phyloP scores from a whole-genome alignment of 345 rosid genomes.

The Eutrema yunnanense region DNA sequence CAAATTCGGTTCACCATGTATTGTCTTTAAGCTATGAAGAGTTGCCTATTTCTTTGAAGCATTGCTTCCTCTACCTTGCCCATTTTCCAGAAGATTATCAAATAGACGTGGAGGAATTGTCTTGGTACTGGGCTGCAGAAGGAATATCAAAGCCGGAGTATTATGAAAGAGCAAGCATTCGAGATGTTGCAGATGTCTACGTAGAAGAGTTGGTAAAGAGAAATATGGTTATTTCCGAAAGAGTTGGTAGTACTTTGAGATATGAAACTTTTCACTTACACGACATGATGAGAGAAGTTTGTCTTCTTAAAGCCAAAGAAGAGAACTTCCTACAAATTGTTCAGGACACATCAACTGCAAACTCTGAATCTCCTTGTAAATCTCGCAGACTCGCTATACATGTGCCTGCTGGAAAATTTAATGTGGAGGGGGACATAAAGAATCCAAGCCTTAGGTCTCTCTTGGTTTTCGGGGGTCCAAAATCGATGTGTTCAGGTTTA shows the following conservation, averaged over 20 bases:
- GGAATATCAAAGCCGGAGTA: not conserved
- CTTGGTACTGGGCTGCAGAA: slow-evolving; percentile 34
- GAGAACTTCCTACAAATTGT: not conserved
- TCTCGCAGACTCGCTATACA: not conserved
- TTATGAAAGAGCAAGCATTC: not conserved
- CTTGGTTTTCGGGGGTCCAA: not conserved
- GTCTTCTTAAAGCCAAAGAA: too few species aligned
- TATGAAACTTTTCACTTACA: not conserved
- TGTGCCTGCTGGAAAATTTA: not conserved
- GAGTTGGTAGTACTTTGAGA: not conserved
- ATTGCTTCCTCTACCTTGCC: slow-evolving; percentile 4
- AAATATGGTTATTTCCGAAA: slow-evolving; percentile 27
- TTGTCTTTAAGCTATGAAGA: slow-evolving; percentile 4
- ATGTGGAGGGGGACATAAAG: not conserved
- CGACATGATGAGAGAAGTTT: too few species aligned
- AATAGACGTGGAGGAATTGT: not conserved
- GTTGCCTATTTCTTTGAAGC: not conserved
- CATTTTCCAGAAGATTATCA: slow-evolving; percentile 11
- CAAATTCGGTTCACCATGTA: not conserved
- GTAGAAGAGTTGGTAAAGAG: slow-evolving; percentile 26
- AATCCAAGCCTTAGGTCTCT: not conserved
- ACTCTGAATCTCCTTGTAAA: not conserved
- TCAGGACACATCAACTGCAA: not conserved
- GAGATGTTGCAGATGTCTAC: slow-evolving; percentile 13
- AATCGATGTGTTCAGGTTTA: not conserved